These are phyloP conservation scores for Aspergillus aculeatinus DNA, from an alignment of 2,329 filamentous ascomycete species.

Conservation along the genomic window DNA sequence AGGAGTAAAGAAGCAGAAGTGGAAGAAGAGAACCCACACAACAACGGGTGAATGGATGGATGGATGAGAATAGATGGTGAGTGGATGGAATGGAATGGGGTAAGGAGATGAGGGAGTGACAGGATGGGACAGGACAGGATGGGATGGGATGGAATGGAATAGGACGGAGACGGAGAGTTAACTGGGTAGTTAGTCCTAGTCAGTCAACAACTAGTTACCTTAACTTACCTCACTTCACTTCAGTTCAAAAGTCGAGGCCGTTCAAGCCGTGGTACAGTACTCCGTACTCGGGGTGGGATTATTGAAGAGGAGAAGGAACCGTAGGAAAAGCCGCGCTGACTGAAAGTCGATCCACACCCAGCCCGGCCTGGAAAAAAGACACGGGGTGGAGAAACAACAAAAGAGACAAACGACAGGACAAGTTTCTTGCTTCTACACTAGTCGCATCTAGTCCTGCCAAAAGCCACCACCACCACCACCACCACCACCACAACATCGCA, in stretches of 20 bases:
- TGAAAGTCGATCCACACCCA: conserved; percentile 3
- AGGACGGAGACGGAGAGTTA: background rate
- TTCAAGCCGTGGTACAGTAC: conserved; percentile 3
- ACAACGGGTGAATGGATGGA: background rate
- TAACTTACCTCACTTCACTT: background rate
- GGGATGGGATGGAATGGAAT: background rate
- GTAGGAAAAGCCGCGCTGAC: background rate
- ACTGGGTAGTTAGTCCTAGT: background rate
- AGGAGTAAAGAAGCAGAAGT: conserved; percentile 6
- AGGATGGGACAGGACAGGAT: too few relatives aligned
- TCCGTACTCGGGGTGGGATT: conserved; percentile 5
- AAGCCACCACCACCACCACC: too few relatives aligned
- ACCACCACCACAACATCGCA: too few relatives aligned
- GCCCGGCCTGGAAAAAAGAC: conserved; percentile 2
- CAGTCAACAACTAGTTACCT: too few relatives aligned
- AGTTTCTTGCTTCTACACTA: background rate
- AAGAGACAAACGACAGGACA: background rate
- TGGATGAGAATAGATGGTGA: background rate
- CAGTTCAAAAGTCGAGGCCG: background rate
- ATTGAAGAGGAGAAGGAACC: conserved; percentile 5
- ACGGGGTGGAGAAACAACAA: conserved; percentile 1
- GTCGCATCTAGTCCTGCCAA: background rate
- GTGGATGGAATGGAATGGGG: background rate
- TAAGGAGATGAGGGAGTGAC: background rate
- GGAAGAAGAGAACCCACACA: conserved; percentile 1